Evolutionary conservation across 768 basidiomycete genomes (phyloP).

Genomic region (Tricholoma hemisulphureum): DNA sequence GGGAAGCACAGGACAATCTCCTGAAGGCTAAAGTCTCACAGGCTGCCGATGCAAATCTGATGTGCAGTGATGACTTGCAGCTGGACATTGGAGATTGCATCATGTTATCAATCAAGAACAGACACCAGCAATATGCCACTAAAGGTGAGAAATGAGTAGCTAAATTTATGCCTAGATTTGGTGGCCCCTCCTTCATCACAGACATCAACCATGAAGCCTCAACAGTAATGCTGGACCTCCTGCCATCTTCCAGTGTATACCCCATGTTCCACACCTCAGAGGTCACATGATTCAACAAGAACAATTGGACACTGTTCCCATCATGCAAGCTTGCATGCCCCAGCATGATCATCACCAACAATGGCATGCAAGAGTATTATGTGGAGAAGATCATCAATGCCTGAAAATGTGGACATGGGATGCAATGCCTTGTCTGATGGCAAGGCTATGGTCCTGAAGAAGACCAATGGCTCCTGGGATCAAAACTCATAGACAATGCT

Average conservation of each 20-base stretch:
- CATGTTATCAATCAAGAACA: conserved; percentile 26
- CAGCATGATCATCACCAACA: not conserved
- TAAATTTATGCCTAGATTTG: conserved; percentile 4
- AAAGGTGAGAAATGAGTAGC: conserved; percentile 18
- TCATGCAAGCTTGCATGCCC: not conserved
- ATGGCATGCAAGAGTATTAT: not conserved
- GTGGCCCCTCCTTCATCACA: not conserved
- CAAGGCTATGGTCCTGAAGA: no score
- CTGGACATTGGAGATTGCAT: conserved; percentile 22
- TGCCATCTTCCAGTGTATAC: not conserved
- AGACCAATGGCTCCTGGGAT: no score
- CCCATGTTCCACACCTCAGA: not conserved
- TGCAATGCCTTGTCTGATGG: not conserved
- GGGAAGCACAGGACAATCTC: no score
- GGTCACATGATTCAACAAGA: not conserved
- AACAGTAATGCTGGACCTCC: not conserved
- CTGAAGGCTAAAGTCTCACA: no score
- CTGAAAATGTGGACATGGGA: not conserved
- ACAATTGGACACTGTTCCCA: not conserved
- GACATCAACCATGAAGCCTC: not conserved
- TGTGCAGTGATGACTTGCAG: not conserved
- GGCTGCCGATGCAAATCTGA: not conserved
- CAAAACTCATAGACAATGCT: no score
- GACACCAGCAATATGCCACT: conserved; percentile 18
- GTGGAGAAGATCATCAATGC: not conserved